Conservation (phyloP, 1,284 basidiomycete species). For the Ustanciosporium gigantosporum region DNA sequence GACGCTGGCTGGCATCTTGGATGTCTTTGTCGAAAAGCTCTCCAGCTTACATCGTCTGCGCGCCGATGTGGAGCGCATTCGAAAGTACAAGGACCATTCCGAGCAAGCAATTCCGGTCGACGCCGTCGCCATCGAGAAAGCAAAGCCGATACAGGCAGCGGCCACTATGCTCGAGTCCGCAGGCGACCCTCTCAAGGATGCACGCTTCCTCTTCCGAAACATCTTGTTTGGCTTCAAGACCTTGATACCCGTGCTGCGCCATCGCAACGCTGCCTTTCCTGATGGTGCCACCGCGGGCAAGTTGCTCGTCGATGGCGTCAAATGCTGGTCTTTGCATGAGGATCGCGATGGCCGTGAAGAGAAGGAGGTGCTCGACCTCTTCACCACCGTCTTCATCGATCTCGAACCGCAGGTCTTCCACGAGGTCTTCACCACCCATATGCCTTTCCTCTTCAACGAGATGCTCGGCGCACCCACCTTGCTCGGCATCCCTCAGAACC, state of each 20-base stretch:
- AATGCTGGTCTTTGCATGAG: conserved; percentile 84
- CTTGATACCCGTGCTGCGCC: conserved; percentile 76
- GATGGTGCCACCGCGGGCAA: conserved; percentile 86
- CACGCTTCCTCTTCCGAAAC: conserved; percentile 82
- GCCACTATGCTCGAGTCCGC: conserved; percentile 62
- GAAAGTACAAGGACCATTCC: conserved; percentile 23
- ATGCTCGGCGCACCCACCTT: conserved; percentile 71
- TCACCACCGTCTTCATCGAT: conserved; percentile 67
- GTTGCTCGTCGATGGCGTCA: conserved; percentile 82
- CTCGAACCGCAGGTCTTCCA: conserved; percentile 60
- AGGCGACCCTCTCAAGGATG: conserved; percentile 63
- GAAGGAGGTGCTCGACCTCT: conserved; percentile 84
- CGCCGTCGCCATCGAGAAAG: conserved; percentile 61
- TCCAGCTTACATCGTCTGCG: conserved; percentile 70
- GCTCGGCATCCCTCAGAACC: conserved; percentile 81
- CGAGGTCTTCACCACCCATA: conserved; percentile 53
- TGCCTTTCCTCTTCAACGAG: conserved; percentile 55
- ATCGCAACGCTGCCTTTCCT: conserved; percentile 75
- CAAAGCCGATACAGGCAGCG: conserved; percentile 62
- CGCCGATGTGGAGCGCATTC: conserved; percentile 34
- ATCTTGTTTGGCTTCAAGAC: conserved; percentile 88
- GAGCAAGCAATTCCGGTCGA: conserved; percentile 18
- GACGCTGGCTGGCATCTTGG: conserved; percentile 76
- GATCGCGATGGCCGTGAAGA: conserved; percentile 72
- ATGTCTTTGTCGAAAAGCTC: conserved; percentile 83